phyloP scores from a whole-genome alignment of 1,139 yeast genomes.

The Wickerhamiella infanticola region DNA sequence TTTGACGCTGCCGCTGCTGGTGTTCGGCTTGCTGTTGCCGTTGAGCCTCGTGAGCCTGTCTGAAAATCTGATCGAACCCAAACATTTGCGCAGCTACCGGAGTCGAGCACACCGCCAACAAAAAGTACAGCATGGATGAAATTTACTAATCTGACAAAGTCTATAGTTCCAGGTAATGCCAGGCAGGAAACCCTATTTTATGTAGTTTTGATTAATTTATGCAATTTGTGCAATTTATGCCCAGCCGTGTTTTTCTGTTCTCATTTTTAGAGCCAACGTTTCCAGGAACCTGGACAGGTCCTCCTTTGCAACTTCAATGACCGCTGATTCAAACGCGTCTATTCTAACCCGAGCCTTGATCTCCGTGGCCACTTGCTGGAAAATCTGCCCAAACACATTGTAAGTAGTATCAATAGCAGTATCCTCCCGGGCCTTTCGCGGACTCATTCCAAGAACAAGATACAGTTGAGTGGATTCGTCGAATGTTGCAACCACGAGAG shows the following conservation, averaged over 20 bases:
- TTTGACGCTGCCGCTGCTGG: slow-evolving; percentile 12
- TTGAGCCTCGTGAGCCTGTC: slow-evolving; percentile 13
- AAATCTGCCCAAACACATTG: slow-evolving; percentile 81
- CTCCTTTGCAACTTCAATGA: slow-evolving; percentile 76
- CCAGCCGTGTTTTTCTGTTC: neutral
- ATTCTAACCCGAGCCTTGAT: slow-evolving; percentile 83
- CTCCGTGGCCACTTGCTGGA: slow-evolving; percentile 66
- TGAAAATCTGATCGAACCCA: slow-evolving; percentile 25
- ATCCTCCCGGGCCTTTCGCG: slow-evolving; percentile 49
- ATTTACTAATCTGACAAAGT: too few relatives aligned
- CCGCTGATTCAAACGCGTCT: slow-evolving; percentile 88
- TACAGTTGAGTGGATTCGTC: slow-evolving; percentile 65
- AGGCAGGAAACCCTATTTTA: neutral
- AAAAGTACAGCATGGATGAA: neutral
- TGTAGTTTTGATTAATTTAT: neutral
- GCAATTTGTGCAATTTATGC: neutral
- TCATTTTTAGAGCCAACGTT: slow-evolving; percentile 34
- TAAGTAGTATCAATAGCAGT: slow-evolving; percentile 20
- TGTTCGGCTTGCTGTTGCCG: slow-evolving; percentile 17
- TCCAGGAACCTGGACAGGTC: slow-evolving; percentile 83
- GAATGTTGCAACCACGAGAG: slow-evolving; percentile 77
- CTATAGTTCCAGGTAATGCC: neutral
- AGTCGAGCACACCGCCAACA: neutral
- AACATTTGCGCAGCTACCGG: slow-evolving; percentile 10
- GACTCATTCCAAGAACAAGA: slow-evolving; percentile 80